phyloP scores from a whole-genome alignment of 148 eudicot genomes.

The Rhododendron henanense region DNA sequence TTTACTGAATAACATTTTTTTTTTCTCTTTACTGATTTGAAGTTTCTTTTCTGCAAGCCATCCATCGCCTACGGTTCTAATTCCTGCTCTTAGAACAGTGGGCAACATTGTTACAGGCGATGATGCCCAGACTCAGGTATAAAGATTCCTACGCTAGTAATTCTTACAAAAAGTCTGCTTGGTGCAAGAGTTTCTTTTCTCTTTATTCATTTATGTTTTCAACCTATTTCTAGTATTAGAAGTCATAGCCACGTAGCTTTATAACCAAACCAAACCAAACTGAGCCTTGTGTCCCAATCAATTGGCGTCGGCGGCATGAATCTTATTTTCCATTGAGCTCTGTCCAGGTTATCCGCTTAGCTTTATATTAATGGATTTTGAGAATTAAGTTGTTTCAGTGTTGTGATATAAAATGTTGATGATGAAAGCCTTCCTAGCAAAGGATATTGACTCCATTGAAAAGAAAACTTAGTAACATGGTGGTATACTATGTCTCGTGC shows the following conservation, averaged over 20 bases:
- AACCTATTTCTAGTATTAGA: background rate
- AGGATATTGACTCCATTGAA: background rate
- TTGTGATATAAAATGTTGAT: background rate
- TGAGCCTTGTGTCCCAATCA: background rate
- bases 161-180: background rate
- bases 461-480: background rate
- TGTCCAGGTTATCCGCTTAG: background rate
- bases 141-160: background rate
- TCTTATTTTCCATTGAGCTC: background rate
- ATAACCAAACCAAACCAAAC: background rate
- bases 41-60: slow-evolving; percentile 23
- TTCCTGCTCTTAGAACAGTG: slow-evolving; percentile 48
- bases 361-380: background rate
- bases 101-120: slow-evolving; percentile 53
- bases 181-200: background rate
- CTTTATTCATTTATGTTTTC: background rate
- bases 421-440: background rate
- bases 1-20: background rate
- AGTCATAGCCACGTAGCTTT: background rate
- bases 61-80: slow-evolving; percentile 43
- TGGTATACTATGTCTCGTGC: background rate
- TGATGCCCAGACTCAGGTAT: slow-evolving; percentile 48
- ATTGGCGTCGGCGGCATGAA: no score
- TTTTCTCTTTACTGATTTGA: background rate
- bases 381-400: background rate